These are phyloP conservation scores for Penicillium sp. DNA, from an alignment of 2,329 filamentous ascomycete genomes.

Conservation along the genomic window DNA sequence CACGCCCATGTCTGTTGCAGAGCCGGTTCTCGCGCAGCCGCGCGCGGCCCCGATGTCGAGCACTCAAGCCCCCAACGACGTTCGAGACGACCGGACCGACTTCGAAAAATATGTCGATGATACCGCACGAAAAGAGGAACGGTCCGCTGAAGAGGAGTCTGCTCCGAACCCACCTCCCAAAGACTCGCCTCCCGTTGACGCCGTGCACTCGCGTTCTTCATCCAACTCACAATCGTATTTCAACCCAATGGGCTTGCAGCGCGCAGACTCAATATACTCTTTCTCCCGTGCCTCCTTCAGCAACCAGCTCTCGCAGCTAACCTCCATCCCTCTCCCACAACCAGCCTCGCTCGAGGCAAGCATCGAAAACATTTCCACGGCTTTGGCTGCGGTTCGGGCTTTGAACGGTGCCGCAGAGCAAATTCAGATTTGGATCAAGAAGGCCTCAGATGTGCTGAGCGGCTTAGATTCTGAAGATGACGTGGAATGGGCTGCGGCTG, in stretches of 20 bases:
- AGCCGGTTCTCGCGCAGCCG: conserved; percentile 24
- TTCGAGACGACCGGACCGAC: conserved; percentile 34
- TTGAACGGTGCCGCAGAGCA: conserved; percentile 86
- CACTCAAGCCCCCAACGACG: conserved; percentile 10
- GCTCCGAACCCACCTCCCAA: conserved; percentile 37
- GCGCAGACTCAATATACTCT: conserved; percentile 87
- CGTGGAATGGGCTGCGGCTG: conserved; percentile 91
- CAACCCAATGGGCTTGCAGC: conserved; percentile 49
- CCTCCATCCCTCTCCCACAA: conserved; percentile 82
- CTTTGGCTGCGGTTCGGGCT: conserved; percentile 76
- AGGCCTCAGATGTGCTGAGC: conserved; percentile 82
- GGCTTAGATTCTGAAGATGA: conserved; percentile 94
- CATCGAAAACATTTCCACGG: conserved; percentile 80
- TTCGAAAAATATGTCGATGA: conserved; percentile 44
- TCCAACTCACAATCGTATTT: conserved; percentile 43
- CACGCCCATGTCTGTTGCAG: conserved; percentile 31
- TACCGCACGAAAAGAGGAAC: conserved; percentile 33
- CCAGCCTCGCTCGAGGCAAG: conserved; percentile 77
- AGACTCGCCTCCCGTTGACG: conserved; percentile 26
- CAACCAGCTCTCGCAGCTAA: conserved; percentile 88
- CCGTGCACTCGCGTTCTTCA: conserved; percentile 23
- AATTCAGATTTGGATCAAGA: conserved; percentile 89
- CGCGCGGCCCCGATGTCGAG: conserved; percentile 15
- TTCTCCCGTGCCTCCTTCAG: conserved; percentile 89
- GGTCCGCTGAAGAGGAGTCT: conserved; percentile 19